Conservation (phyloP, 2,329 filamentous ascomycete genomes). For the Stemphylium beticola region DNA sequence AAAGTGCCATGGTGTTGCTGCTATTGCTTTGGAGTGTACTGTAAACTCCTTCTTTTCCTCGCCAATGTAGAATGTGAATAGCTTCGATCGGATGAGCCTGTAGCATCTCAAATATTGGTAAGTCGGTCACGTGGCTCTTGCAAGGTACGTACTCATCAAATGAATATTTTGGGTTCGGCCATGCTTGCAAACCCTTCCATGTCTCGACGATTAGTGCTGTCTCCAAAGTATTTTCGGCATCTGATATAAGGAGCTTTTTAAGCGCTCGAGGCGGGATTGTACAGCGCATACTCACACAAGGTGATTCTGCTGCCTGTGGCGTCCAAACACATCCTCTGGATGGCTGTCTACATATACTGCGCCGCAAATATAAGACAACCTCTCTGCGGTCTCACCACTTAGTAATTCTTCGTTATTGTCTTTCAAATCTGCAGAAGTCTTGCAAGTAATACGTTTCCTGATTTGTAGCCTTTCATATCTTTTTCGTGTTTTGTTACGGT, state of each 20-base stretch:
- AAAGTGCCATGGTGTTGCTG: constrained; percentile 24
- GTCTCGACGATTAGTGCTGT: too few species aligned
- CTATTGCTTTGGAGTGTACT: constrained; percentile 30
- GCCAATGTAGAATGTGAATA: constrained; percentile 36
- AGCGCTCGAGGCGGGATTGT: constrained; percentile 8
- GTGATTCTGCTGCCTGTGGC: neutral
- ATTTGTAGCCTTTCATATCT: too few species aligned
- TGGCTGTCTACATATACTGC: neutral
- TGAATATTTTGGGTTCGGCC: constrained; percentile 3
- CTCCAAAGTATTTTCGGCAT: neutral
- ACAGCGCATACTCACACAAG: constrained; percentile 6
- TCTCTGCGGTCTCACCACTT: too few species aligned
- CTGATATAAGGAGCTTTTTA: neutral
- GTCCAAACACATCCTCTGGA: neutral
- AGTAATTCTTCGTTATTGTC: too few species aligned
- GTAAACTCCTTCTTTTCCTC: constrained; percentile 19
- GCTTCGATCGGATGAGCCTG: constrained; percentile 27
- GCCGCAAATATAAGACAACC: neutral
- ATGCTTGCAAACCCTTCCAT: neutral
- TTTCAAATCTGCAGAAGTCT: neutral
- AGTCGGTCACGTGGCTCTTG: neutral
- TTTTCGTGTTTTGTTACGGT: too few species aligned
- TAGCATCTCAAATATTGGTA: neutral
- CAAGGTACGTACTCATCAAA: constrained; percentile 17
- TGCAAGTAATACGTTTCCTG: too few species aligned